Conservation (phyloP, 495 filamentous ascomycete species). For the Pyrenopolyporus hunteri region DNA sequence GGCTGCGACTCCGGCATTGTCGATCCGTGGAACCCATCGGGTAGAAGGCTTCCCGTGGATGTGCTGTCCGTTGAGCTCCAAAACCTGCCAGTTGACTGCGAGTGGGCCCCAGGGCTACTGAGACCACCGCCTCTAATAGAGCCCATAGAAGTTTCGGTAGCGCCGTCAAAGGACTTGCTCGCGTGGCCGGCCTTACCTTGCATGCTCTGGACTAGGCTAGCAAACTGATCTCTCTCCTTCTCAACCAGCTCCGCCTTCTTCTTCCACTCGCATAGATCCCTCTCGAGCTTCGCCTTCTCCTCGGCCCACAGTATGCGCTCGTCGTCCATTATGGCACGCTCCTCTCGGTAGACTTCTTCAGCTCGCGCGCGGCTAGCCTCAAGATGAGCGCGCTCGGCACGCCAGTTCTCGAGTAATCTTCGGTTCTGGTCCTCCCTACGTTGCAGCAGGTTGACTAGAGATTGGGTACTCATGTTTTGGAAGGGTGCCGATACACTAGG, state of each 20-base stretch:
- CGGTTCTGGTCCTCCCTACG: slow-evolving; percentile 50
- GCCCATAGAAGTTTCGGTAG: slow-evolving; percentile 7
- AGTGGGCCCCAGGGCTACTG: slow-evolving; percentile 17
- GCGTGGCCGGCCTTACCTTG: background rate
- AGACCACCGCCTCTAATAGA: slow-evolving; percentile 39
- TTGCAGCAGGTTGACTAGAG: slow-evolving; percentile 42
- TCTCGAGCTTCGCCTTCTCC: slow-evolving; percentile 45
- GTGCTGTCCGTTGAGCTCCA: slow-evolving; percentile 22
- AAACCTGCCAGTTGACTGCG: slow-evolving; percentile 15
- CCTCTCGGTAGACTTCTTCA: slow-evolving; percentile 54
- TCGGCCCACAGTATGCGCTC: slow-evolving; percentile 50
- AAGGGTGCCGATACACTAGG: slow-evolving; percentile 31
- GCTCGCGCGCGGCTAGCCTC: slow-evolving; percentile 53
- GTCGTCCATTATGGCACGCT: slow-evolving; percentile 52
- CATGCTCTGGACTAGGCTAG: slow-evolving; percentile 2
- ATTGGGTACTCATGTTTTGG: slow-evolving; percentile 24
- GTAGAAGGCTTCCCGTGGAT: slow-evolving; percentile 19
- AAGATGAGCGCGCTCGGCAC: slow-evolving; percentile 51
- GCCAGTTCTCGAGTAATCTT: slow-evolving; percentile 51
- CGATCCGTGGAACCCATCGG: slow-evolving; percentile 3
- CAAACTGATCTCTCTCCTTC: slow-evolving; percentile 28
- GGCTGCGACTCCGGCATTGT: slow-evolving; percentile 43
- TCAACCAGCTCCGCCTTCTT: slow-evolving; percentile 32
- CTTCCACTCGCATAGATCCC: slow-evolving; percentile 36
- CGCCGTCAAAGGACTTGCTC: slow-evolving; percentile 13